phyloP scores from a whole-genome alignment of 495 filamentous ascomycete genomes.

The Hypoxylon intermedium region DNA sequence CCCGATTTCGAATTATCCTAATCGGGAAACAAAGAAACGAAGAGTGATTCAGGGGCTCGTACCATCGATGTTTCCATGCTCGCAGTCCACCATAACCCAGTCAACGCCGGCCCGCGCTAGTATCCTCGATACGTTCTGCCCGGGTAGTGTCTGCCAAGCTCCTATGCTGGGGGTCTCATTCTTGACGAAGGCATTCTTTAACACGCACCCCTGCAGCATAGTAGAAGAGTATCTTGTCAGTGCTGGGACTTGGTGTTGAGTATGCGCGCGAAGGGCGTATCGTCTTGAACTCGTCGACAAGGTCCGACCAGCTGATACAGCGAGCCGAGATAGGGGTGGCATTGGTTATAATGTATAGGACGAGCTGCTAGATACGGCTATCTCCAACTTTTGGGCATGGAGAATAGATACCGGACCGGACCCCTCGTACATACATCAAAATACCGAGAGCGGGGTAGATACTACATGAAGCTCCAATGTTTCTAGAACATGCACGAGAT shows the following conservation, averaged over 20 bases:
- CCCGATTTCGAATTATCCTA: too few species aligned
- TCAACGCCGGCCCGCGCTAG: conserved; percentile 72
- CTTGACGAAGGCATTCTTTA: conserved; percentile 65
- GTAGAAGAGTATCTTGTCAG: conserved; percentile 35
- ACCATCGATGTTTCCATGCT: conserved; percentile 83
- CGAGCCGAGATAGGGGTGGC: conserved; percentile 10
- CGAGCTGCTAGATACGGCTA: too few species aligned
- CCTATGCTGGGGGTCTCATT: conserved; percentile 67
- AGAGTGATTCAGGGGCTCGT: conserved; percentile 16
- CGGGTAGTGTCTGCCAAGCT: conserved; percentile 77
- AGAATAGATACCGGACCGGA: background rate
- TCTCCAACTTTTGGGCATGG: conserved; percentile 14
- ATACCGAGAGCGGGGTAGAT: conserved; percentile 40
- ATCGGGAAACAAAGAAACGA: too few species aligned
- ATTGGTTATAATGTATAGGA: conserved; percentile 12
- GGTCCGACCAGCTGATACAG: conserved; percentile 1
- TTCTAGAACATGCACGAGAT: background rate
- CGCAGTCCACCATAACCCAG: conserved; percentile 78
- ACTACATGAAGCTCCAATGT: background rate
- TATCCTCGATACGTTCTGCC: conserved; percentile 70
- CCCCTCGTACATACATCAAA: conserved; percentile 15
- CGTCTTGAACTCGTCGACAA: conserved; percentile 7
- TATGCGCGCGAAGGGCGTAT: background rate
- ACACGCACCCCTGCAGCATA: conserved; percentile 70
- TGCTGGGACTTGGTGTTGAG: background rate